phyloP scores from a whole-genome alignment of 2,329 filamentous ascomycete species.

The Colletotrichum aenigma region DNA sequence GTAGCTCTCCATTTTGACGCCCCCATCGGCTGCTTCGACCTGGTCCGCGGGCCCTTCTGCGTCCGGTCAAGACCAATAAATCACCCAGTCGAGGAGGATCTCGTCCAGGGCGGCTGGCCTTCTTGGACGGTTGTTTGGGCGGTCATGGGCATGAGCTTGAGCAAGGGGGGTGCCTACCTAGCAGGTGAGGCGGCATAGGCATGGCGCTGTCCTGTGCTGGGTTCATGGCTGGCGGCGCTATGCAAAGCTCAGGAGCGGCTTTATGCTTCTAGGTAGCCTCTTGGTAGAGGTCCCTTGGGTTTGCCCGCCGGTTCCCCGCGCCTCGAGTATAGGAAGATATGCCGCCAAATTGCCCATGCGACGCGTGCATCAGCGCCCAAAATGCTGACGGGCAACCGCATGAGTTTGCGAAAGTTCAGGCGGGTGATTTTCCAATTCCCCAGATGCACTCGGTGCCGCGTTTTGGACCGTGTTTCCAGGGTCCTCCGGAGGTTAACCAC shows the following conservation, averaged over 20 bases:
- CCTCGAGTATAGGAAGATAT: neutral
- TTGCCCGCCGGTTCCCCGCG: neutral
- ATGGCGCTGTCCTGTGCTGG: neutral
- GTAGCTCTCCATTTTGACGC: neutral
- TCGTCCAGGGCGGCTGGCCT: neutral
- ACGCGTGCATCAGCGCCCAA: neutral
- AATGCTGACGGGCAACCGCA: neutral
- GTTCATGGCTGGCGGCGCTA: neutral
- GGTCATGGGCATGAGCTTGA: neutral
- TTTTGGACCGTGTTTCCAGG: neutral
- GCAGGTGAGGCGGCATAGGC: neutral
- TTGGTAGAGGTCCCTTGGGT: neutral
- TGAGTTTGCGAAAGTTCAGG: slow-evolving; percentile 6
- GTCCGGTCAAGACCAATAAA: neutral
- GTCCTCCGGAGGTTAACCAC: neutral
- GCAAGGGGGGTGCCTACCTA: neutral
- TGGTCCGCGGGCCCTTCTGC: neutral
- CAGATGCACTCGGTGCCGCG: neutral
- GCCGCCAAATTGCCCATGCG: slow-evolving; percentile 6
- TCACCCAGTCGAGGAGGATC: neutral
- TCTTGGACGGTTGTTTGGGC: neutral
- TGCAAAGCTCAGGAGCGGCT: neutral
- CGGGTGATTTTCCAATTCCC: neutral
- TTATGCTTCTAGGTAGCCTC: neutral
- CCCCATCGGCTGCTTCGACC: neutral